phyloP scores from a whole-genome alignment of 129 eudicot species.

The Centaurea solstitialis region DNA sequence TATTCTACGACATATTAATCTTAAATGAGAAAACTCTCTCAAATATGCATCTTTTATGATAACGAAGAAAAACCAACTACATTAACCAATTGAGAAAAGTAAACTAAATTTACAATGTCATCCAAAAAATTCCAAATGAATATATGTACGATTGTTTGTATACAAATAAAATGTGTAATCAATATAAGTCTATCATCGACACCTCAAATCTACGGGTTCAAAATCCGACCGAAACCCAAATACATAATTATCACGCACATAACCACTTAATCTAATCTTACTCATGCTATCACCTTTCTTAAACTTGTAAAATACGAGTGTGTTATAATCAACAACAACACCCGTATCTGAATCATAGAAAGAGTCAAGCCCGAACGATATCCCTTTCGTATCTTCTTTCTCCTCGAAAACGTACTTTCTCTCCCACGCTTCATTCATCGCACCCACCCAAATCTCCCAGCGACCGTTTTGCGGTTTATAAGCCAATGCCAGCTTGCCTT shows the following conservation, averaged over 20 bases:
- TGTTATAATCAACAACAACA: neutral
- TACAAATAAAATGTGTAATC: too few species aligned
- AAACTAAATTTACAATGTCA: too few species aligned
- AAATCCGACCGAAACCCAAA: constrained; percentile 11
- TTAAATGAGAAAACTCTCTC: too few species aligned
- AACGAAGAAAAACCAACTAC: too few species aligned
- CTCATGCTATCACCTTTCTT: neutral
- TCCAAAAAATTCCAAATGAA: too few species aligned
- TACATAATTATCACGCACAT: neutral
- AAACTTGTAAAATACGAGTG: neutral
- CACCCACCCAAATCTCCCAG: constrained; percentile 17
- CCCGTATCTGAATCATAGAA: constrained; percentile 9
- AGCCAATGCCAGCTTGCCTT: constrained; percentile 5
- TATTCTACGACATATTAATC: too few species aligned
- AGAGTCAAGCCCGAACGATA: neutral
- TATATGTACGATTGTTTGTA: too few species aligned
- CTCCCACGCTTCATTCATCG: neutral
- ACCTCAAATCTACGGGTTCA: neutral
- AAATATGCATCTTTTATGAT: too few species aligned
- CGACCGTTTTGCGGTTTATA: neutral
- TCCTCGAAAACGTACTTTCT: neutral
- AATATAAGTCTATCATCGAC: too few species aligned
- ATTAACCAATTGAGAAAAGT: too few species aligned
- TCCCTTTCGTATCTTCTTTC: neutral
- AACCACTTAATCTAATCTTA: neutral